Percentiles rank a stretch among this genome's conserved stretches.
Conservation (phyloP, 1,284 basidiomycete genomes). For the Singerocomus inundabilis region DNA sequence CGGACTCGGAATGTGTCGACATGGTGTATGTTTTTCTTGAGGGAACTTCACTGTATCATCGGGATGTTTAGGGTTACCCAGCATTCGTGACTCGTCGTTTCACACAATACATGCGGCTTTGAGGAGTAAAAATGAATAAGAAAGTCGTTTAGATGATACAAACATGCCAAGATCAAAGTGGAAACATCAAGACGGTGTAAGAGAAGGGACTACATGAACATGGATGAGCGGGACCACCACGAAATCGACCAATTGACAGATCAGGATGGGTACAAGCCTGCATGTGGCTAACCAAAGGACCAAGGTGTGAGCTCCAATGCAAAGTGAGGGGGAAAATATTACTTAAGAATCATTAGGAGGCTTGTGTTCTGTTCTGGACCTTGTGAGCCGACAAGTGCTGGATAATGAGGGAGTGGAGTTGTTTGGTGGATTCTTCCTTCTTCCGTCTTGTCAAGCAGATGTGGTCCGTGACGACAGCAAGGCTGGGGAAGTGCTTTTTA, state of each 20-base stretch:
- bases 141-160: neutral
- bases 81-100: neutral
- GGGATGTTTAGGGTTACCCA: neutral
- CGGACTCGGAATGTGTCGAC: neutral
- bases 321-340: no score
- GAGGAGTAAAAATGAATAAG: neutral
- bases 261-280: neutral
- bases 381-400: constrained; percentile 11
- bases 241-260: neutral
- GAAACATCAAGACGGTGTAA: neutral
- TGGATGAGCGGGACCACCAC: neutral
- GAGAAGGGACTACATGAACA: neutral
- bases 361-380: neutral
- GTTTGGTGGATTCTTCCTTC: constrained; percentile 23
- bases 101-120: neutral
- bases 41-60: neutral
- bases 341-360: neutral
- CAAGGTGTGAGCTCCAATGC: neutral
- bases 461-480: constrained; percentile 13
- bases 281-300: neutral
- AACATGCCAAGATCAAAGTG: neutral
- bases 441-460: constrained; percentile 19
- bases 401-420: constrained; percentile 23
- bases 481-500: constrained; percentile 22
- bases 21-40: neutral